Conservation (phyloP, 2,329 filamentous ascomycete genomes). For the Exophiala mesophila region DNA sequence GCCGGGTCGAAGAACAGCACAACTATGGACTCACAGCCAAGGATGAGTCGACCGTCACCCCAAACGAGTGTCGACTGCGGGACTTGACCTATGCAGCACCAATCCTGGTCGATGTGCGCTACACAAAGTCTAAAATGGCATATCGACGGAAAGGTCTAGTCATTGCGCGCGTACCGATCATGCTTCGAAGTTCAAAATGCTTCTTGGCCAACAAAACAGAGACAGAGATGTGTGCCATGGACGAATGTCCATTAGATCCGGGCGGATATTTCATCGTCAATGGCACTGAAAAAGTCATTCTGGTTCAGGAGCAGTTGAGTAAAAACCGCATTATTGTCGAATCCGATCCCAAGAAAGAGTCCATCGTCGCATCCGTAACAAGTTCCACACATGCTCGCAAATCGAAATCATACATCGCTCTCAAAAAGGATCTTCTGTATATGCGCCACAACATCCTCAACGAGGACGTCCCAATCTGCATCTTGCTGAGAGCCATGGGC, state of each 20-base stretch:
- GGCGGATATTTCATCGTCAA: conserved; percentile 98
- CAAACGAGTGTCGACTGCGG: conserved; percentile 91
- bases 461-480: conserved; percentile 91
- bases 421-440: conserved; percentile 88
- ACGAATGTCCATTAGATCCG: conserved; percentile 92
- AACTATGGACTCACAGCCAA: conserved; percentile 46
- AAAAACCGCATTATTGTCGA: conserved; percentile 99
- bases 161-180: conserved; percentile 89
- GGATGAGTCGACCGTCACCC: conserved; percentile 60
- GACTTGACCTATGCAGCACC: conserved; percentile 98
- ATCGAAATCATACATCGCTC: conserved; percentile 91
- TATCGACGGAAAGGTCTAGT: conserved; percentile 67
- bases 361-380: conserved; percentile 92
- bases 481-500: conserved; percentile 87
- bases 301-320: conserved; percentile 97
- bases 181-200: conserved; percentile 94
- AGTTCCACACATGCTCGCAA: conserved; percentile 96
- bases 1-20: conserved; percentile 69
- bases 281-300: conserved; percentile 96
- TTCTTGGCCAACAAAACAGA: conserved; percentile 79
- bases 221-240: conserved; percentile 81
- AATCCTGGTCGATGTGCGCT: conserved; percentile 87
- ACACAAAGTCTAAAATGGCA: conserved; percentile 75
- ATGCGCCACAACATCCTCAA: conserved; percentile 89
- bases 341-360: conserved; percentile 81